Base-by-base conservation (phyloP, 805 yeast species). In the Candida pini region DNA sequence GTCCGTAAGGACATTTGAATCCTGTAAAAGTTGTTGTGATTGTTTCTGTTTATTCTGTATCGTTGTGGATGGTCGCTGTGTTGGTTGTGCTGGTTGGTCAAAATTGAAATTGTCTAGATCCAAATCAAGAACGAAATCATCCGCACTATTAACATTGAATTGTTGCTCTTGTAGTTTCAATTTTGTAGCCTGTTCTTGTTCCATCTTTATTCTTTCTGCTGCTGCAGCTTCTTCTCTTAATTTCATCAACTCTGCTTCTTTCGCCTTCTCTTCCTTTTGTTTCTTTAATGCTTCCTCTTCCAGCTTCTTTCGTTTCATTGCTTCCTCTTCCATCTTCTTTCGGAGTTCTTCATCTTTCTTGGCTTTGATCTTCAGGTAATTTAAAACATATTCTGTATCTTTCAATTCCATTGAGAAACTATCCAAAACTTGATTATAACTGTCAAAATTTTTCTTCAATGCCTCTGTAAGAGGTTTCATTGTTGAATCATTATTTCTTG, bases 371-470 rank as follows among this genome's bases (percentile, higher is more conserved):
- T 55, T 54, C 33, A 58, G 20, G 34, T 48, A 45, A 15, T 43
- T 39, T 19, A 60, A 36, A 9, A 53, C 50, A 31, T 48, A 45
- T 28, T 49, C 58, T 4, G 62, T 45, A 23, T 53, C 58, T 15
- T 35, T 45, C 31, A 58, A 35, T 33, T 60, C 60, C 30, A 56
- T 21, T 10, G 38, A 43, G 31, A 45, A 47, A 18, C 50, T 54
- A 33, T 56, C 59, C 25, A 59, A 30, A 1, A 56, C 51, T 34
- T 46, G 49, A 36, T 56, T 55, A 36, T 56, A 59, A 8, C 32
- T 40, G 9, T 47, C 48, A 14, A 51, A 49, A 33, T 59, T 63
- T 8, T 28, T 33, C 9, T 44, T 38, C 13, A 59, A 40, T 15
- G 40, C 33, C 19, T 44, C 44, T 1, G 61, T 38, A 18, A 56